Percentiles rank a stretch among this genome's conserved stretches.
phyloP scores from a whole-genome alignment of 148 eudicot genomes.

The Rhododendron kiyosumense region DNA sequence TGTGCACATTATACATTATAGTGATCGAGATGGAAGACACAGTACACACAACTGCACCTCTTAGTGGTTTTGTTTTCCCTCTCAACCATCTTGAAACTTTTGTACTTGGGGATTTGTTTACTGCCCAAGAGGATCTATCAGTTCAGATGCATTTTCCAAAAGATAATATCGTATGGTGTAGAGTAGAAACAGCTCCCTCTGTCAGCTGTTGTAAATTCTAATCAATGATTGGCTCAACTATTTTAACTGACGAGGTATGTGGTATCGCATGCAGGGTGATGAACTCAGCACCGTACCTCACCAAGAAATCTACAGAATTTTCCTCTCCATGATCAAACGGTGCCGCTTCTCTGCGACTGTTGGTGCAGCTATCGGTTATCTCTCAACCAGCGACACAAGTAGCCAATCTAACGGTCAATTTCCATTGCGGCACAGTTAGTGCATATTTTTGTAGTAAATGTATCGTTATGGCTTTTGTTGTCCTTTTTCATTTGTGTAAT shows the following conservation, averaged over 20 bases:
- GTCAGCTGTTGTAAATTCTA: neutral
- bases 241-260: neutral
- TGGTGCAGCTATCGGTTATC: conserved; percentile 6
- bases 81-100: neutral
- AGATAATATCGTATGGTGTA: neutral
- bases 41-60: neutral
- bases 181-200: neutral
- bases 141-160: neutral
- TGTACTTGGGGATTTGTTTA: neutral
- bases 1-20: neutral
- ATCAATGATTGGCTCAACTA: neutral
- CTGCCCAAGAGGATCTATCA: too few relatives aligned
- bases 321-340: conserved; percentile 11
- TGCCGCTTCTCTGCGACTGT: conserved; percentile 13
- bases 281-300: conserved; percentile 37
- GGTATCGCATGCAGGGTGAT: conserved; percentile 25
- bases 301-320: conserved; percentile 26
- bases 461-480: neutral
- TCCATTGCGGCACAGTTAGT: neutral
- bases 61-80: neutral
- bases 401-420: neutral
- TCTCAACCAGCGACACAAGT: conserved; percentile 15
- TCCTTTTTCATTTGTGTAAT: neutral
- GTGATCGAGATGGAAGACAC: neutral
- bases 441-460: conserved; percentile 9